Conservation (phyloP, 345 rosid species). For the Ceriops zippeliana region DNA sequence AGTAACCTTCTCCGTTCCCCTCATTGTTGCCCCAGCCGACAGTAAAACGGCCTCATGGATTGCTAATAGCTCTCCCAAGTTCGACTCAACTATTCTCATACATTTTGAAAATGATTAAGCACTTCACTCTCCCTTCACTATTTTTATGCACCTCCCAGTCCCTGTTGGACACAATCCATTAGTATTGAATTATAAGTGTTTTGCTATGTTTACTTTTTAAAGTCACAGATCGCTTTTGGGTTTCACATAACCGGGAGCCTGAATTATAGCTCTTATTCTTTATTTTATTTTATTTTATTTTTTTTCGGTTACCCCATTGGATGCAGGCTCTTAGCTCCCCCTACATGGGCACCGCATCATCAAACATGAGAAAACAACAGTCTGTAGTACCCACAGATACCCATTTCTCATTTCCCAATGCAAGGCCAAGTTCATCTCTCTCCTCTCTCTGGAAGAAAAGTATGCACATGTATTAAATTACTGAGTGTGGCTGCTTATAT, state of each 20-base stretch:
- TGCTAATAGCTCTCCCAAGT: no score
- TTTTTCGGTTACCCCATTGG: neutral
- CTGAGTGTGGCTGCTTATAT: neutral
- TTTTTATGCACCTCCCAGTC: no score
- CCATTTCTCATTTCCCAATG: constrained; percentile 25
- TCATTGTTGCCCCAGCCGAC: no score
- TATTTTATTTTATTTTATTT: neutral
- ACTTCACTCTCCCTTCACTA: no score
- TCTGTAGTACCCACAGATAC: constrained; percentile 29
- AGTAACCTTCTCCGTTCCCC: no score
- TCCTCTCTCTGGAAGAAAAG: neutral
- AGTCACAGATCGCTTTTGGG: no score
- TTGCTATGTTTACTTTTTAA: no score
- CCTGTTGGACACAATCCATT: no score
- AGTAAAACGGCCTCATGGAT: no score
- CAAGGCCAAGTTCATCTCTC: constrained; percentile 14
- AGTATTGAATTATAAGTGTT: no score
- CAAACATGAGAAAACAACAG: constrained; percentile 40
- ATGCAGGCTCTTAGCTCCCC: constrained; percentile 55
- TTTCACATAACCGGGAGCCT: neutral
- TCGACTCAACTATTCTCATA: no score
- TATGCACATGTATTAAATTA: neutral
- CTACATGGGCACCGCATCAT: constrained; percentile 39
- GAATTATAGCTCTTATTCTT: constrained; percentile 13
- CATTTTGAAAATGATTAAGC: no score